Conservation (phyloP, 2,329 filamentous ascomycete genomes). For the Sclerotinia minor region DNA sequence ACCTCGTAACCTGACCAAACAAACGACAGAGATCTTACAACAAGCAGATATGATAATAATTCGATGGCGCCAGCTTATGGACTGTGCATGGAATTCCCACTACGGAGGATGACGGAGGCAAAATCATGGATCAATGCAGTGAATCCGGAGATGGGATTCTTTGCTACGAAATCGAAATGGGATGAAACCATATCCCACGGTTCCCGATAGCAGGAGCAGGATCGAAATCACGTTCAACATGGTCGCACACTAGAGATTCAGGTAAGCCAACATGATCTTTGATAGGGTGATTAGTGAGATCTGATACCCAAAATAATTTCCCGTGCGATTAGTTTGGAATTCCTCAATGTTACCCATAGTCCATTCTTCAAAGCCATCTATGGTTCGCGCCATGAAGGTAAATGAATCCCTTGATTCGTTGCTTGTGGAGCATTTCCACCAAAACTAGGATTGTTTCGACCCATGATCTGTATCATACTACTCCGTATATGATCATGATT, state of each 20-base stretch:
- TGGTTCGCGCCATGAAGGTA: not conserved
- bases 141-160: not conserved
- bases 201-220: not conserved
- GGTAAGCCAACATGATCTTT: not conserved
- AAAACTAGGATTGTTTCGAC: constrained; percentile 15
- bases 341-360: constrained; percentile 4
- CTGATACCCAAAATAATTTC: constrained; percentile 8
- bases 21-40: constrained; percentile 15
- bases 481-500: not conserved
- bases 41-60: not conserved
- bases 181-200: constrained; percentile 10
- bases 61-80: constrained; percentile 15
- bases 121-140: not conserved
- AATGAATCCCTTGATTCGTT: constrained; percentile 11
- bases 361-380: constrained; percentile 1
- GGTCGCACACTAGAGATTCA: not conserved
- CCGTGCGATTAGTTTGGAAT: not conserved
- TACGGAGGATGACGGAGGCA: not conserved
- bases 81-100: constrained; percentile 11
- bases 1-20: constrained; percentile 26
- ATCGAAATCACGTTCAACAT: not conserved
- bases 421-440: constrained; percentile 7
- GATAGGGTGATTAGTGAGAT: constrained; percentile 1
- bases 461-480: constrained; percentile 17
- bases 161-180: not conserved